Base-by-base conservation (phyloP, 805 yeast species). In the Saturnispora silvae region DNA sequence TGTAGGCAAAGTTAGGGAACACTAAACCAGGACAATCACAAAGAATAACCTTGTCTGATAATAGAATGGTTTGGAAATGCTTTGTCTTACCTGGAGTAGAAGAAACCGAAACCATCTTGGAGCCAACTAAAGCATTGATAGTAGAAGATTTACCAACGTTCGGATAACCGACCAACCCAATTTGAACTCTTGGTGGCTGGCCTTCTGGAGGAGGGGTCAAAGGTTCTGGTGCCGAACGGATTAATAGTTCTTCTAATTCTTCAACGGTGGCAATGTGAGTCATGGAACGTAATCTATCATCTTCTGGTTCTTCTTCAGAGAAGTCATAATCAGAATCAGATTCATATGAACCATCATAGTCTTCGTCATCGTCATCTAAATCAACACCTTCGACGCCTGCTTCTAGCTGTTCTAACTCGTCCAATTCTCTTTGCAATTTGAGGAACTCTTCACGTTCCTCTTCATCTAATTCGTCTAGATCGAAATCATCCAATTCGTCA, bases 21-120 rank as follows among this genome's bases (percentile, higher is more conserved):
- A 92, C 99, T 44, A 92, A 68, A 71, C 99, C 99, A 2, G 99
- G 99, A 67, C 99, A 92, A 68, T 92, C 99, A 62, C 97, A 92
- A 37, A 92, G 67, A 47, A 86, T 69, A 2, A 92, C 92, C 26
- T 80, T 70, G 36, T 81, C 82, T 1, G 95, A 75, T 31, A 92
- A 68, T 53, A 75, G 73, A 44, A 92, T 87, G 1, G 99, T 92
- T 65, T 92, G 99, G 70, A 92, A 92, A 68, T 92, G 99, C 58
- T 92, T 92, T 11, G 99, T 92, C 57, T 92, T 92, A 65, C 99
- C 99, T 11, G 99, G 99, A 1, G 98, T 92, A 1, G 97, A 70
- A 2, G 97, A 89, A 27, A 92, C 99, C 2, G 96, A 86, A n/a
- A 92, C 99, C 57, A 84, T 87, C 54, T 92, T 92, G 15, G 96